Evolutionary conservation across 306 rosid species (phyloP), one percentile per base, ranked within the genome.

Genomic region (Hippophae rhamnoides): DNA sequence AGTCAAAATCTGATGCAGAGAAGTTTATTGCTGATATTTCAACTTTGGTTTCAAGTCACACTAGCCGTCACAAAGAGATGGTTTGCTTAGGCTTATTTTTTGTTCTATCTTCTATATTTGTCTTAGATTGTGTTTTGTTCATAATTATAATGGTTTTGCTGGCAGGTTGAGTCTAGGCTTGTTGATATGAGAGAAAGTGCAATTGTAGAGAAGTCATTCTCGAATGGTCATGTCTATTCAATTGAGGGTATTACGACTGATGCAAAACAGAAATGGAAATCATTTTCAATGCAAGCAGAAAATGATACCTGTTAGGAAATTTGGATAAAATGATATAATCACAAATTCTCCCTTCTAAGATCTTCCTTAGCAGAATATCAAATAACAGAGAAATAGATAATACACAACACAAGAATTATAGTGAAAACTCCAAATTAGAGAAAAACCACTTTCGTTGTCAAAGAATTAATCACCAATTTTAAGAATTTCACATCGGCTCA

Each of bases 191-290:
- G 78, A 64, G 95, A 86, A 47, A 74, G 67, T 60, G 94, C 85
- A 58, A 64, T 71, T 45, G 76, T 62, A 64, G 84, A 77, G 75
- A 93, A 88, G 72, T 45, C 78, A 56, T 88, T 93, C 70, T 68
- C 88, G 78, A 90, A 86, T 69, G 79, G 70, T 56, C 95, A 93
- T 9, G 81, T 82, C 67, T 82, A 77, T 13, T 83, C 95, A 9
- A 49, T 92, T 70, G 90, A 73, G 47, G 90, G 83, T 62, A 77
- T 86, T 60, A 70, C 82, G 46, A 73, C 72, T 23, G 75, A 78
- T 59, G 94, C 97, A 6, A 92, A 92, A 72, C 78, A 97, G 55
- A 92, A 92, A 75, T 92, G 99, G 99, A 79, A 82, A 60, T 68
- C 82, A 41, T 92, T 80, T 67, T 78, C 84, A 51, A n/a, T 52